These are phyloP conservation scores for Malassezia yamatoensis DNA, from an alignment of 1,284 basidiomycete genomes.

Conservation along the genomic window DNA sequence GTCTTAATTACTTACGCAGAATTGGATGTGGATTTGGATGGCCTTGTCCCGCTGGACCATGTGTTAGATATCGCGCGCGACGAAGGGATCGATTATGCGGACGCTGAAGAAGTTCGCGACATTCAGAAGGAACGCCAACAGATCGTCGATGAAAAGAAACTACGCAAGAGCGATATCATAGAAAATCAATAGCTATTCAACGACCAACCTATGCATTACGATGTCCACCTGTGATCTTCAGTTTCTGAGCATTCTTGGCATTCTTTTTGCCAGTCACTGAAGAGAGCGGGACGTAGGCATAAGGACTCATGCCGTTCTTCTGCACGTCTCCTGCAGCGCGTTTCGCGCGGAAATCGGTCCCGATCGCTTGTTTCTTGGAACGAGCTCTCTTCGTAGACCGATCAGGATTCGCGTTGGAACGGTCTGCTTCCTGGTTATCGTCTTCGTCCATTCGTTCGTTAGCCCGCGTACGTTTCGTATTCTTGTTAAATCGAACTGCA, in stretches of 20 bases:
- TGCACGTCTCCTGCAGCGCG: conserved; percentile 54
- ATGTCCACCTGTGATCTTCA: conserved; percentile 12
- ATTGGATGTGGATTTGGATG: conserved; percentile 90
- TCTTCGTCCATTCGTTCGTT: conserved; percentile 34
- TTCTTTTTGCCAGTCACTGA: conserved; percentile 36
- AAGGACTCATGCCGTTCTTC: conserved; percentile 70
- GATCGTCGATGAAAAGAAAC: conserved; percentile 20
- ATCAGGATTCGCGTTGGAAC: background rate
- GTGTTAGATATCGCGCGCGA: conserved; percentile 48
- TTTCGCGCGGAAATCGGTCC: conserved; percentile 37
- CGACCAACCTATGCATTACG: background rate
- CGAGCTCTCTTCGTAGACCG: conserved; percentile 13
- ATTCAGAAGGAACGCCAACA: conserved; percentile 27
- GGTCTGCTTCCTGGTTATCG: conserved; percentile 19
- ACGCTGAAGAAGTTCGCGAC: conserved; percentile 35
- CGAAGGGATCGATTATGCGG: conserved; percentile 47
- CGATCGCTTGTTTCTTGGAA: conserved; percentile 33
- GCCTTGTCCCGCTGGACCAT: conserved; percentile 59
- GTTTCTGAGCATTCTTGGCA: conserved; percentile 3
- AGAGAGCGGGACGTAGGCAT: conserved; percentile 59
- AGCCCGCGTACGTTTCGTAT: conserved; percentile 50
- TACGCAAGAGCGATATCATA: conserved; percentile 37
- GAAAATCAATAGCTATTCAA: conserved; percentile 14
- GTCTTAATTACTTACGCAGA: conserved; percentile 44
- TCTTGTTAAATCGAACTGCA: conserved; percentile 87